Base-by-base conservation (phyloP, 441 rosid genomes). In the Capsella rubella region DNA sequence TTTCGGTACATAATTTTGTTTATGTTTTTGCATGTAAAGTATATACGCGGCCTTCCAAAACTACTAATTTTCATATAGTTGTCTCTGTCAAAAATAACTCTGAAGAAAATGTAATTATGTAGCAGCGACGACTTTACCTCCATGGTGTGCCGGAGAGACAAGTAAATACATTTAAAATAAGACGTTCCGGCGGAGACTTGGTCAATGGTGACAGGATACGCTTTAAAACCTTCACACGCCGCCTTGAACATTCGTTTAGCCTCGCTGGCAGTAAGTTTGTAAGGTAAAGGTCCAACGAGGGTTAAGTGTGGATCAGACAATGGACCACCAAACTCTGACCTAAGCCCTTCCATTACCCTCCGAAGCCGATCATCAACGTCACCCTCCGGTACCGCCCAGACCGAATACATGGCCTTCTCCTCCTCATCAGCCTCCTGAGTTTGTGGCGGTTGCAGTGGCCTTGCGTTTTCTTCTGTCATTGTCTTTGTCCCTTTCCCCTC, bases 251-350 rank as follows among this genome's bases (percentile, higher is more conserved):
- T 87, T 67, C 51, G 64, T 67, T 82, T 35, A 0, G 97, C 98
- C 6, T 86, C 95, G 14, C 69, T 84, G 76, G 81, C 82, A 52
- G 95, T 84, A 76, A 89, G 78, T 40, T 79, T 75, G 61, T 37
- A 37, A 37, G 9, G 9, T 7, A 78, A 76, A 25, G 88, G 88
- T 12, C 95, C 93, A 15, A 89, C 90, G 4, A 89, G 93, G 52
- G 97, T 93, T 4, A 89, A 81, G 64, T 93, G 98, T 16, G 97
- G 91, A 72, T 78, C 85, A 81, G 89, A 89, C 73, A 71, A 61
- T 7, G 98, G 93, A 21, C 98, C 95, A 10, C 87, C 87, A 75
- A 85, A 93, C 79, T 87, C 98, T 35, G 90, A 89, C 76, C 88
- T 67, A 31, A 93, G 84, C 43, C 82, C 84, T 35, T 65, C 85